Evolutionary conservation across 1,284 basidiomycete genomes (phyloP).

Genomic region (Pseudozyma sp.): DNA sequence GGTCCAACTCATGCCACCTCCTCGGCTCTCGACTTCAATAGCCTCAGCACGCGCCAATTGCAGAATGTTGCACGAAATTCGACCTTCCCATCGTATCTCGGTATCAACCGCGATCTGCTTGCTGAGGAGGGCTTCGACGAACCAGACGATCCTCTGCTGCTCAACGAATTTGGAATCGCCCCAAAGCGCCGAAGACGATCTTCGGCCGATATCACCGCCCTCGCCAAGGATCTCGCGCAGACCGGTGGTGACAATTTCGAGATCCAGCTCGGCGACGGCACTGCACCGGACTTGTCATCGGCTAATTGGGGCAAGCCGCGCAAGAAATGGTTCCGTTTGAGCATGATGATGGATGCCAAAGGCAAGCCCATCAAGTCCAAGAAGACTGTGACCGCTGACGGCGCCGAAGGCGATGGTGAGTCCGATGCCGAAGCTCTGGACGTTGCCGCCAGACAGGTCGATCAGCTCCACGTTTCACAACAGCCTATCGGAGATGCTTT

Average conservation of each 20-base stretch:
- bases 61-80: constrained; percentile 52
- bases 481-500: constrained; percentile 14
- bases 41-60: constrained; percentile 53
- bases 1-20: constrained; percentile 1
- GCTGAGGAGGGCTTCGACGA: constrained; percentile 23
- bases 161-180: constrained; percentile 22
- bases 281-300: constrained; percentile 44
- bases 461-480: constrained; percentile 2
- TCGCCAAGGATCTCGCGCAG: constrained; percentile 33
- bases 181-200: constrained; percentile 19
- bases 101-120: constrained; percentile 47
- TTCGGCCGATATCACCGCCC: constrained; percentile 23
- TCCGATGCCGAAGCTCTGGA: constrained; percentile 33
- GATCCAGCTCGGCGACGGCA: constrained; percentile 35
- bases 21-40: constrained; percentile 36
- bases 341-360: constrained; percentile 47
- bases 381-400: constrained; percentile 11
- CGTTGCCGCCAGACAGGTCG: not conserved
- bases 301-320: constrained; percentile 54
- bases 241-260: constrained; percentile 42
- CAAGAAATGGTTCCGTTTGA: constrained; percentile 54
- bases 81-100: constrained; percentile 53
- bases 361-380: constrained; percentile 32
- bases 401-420: constrained; percentile 32
- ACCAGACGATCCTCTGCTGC: constrained; percentile 8